Evolutionary conservation across 108 stramenopile genomes (phyloP).

Genomic region (Stephanodiscus minutulus): DNA sequence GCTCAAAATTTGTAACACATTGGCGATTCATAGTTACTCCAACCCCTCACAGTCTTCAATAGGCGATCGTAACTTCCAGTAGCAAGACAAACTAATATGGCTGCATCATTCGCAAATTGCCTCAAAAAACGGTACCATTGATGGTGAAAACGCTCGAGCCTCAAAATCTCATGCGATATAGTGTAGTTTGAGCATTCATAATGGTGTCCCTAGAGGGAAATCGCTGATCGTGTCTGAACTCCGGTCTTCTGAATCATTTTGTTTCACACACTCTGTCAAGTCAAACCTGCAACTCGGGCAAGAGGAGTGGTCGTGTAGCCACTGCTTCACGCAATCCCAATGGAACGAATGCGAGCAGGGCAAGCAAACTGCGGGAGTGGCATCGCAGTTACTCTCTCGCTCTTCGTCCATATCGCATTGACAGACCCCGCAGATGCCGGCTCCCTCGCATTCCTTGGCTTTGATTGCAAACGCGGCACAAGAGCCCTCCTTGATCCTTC

Average conservation of each 20-base stretch:
- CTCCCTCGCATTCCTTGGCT: constrained; percentile 7
- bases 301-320: constrained; percentile 43
- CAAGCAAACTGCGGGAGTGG: constrained; percentile 27
- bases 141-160: no score
- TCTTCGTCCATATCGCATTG: constrained; percentile 40
- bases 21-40: no score
- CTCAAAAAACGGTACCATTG: no score
- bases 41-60: no score
- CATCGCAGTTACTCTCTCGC: constrained; percentile 6
- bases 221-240: no score
- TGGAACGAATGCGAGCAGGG: constrained; percentile 45
- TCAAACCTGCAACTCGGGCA: constrained; percentile 47
- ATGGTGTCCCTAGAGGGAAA: not conserved
- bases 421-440: constrained; percentile 31
- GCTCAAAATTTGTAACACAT: no score
- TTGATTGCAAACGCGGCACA: constrained; percentile 3
- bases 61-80: no score
- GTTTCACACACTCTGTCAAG: not conserved
- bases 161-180: not conserved
- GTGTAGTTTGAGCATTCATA: not conserved
- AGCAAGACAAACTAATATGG: no score
- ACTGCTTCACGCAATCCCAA: constrained; percentile 42
- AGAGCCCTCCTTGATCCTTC: constrained; percentile 18
- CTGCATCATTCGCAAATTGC: no score
- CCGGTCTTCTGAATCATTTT: no score